These are phyloP conservation scores for Backusella parvicylindrica DNA, from an alignment of 192 early-diverging fungal species.

Conservation along the genomic window DNA sequence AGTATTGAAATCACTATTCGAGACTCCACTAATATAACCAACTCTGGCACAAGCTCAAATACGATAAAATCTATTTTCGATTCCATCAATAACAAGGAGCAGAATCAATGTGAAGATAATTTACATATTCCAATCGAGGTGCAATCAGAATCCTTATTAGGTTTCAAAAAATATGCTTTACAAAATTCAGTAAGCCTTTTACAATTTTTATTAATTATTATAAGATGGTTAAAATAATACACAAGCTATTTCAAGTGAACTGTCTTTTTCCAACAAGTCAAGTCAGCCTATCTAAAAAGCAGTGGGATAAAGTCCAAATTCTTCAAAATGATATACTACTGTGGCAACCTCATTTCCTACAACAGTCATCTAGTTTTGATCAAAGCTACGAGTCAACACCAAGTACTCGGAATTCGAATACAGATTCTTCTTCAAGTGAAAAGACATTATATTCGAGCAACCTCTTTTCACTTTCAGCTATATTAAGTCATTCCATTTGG, in stretches of 20 bases:
- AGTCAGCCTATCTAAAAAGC: conserved; percentile 27
- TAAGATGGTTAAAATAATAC: not conserved
- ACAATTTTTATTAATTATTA: not conserved
- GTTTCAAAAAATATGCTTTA: conserved; percentile 51
- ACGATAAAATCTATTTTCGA: conserved; percentile 37
- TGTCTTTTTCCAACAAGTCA: conserved; percentile 37
- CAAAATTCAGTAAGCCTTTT: conserved; percentile 50
- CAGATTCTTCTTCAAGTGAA: not conserved
- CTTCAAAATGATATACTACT: conserved; percentile 40
- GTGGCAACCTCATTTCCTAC: conserved; percentile 37
- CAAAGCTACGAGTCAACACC: not conserved
- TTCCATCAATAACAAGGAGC: conserved; percentile 28
- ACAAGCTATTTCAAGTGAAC: conserved; percentile 34
- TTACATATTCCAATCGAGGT: conserved; percentile 45
- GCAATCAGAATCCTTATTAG: conserved; percentile 51
- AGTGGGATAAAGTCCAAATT: conserved; percentile 38
- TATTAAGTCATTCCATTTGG: conserved; percentile 22
- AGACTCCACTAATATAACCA: conserved; percentile 13
- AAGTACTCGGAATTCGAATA: not conserved
- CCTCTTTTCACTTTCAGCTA: conserved; percentile 8
- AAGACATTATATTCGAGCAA: not conserved
- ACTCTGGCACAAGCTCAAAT: conserved; percentile 21
- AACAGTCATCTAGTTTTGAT: not conserved
- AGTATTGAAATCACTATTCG: conserved; percentile 44
- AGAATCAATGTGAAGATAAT: conserved; percentile 43